Conservation (phyloP, 129 eudicot species). For the Flaveria sonorensis region DNA sequence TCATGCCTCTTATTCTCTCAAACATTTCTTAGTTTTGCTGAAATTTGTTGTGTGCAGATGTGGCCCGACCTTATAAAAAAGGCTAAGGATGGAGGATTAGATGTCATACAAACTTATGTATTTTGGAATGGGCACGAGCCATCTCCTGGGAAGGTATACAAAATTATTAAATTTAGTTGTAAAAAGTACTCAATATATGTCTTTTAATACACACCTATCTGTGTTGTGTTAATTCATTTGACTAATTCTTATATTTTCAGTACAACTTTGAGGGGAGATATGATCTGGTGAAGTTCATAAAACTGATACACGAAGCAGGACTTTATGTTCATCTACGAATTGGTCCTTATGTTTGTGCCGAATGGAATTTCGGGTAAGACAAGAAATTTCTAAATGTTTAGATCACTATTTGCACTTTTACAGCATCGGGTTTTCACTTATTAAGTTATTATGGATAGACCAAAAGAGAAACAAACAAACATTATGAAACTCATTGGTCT, state of each 20-base stretch:
- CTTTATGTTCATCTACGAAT: slow-evolving; percentile 83
- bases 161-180: background rate
- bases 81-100: slow-evolving; percentile 95
- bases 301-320: slow-evolving; percentile 69
- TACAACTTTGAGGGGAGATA: slow-evolving; percentile 81
- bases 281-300: slow-evolving; percentile 81
- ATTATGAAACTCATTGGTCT: background rate
- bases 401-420: slow-evolving; percentile 29
- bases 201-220: background rate
- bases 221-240: slow-evolving; percentile 4
- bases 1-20: too few species aligned
- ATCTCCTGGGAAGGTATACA: slow-evolving; percentile 81
- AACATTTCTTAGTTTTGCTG: background rate
- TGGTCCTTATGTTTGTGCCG: slow-evolving; percentile 90
- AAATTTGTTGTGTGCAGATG: slow-evolving; percentile 54
- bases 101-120: slow-evolving; percentile 91
- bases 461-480: background rate
- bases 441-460: background rate
- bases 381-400: slow-evolving; percentile 7
- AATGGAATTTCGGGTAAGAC: slow-evolving; percentile 95
- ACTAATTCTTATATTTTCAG: slow-evolving; percentile 39
- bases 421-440: slow-evolving; percentile 7
- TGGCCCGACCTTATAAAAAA: slow-evolving; percentile 95
- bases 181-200: background rate
- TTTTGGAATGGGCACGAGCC: slow-evolving; percentile 99